Evolutionary conservation across 129 eudicot genomes (phyloP).

Genomic region (Mikania micrantha): DNA sequence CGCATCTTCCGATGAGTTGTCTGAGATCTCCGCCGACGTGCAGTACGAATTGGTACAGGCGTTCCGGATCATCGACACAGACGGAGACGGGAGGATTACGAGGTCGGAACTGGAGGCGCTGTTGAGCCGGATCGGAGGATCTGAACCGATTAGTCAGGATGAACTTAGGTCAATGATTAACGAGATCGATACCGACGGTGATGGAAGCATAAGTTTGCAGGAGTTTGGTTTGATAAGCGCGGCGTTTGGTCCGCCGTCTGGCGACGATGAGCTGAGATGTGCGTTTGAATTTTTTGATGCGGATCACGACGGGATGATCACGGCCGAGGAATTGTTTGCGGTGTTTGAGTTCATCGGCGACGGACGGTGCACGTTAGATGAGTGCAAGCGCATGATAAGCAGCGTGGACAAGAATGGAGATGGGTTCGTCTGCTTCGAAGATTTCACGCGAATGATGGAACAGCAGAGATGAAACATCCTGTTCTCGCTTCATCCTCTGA

Average conservation of each 20-base stretch:
- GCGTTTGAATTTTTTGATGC: conserved; percentile 71
- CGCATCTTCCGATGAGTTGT: no score
- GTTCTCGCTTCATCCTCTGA: conserved; percentile 8
- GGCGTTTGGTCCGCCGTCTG: conserved; percentile 50
- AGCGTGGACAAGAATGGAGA: conserved; percentile 66
- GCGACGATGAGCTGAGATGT: conserved; percentile 46
- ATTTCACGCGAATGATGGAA: conserved; percentile 71
- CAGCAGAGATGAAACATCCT: conserved; percentile 25
- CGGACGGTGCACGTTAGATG: conserved; percentile 64
- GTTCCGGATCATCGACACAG: conserved; percentile 55
- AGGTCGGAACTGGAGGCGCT: conserved; percentile 39
- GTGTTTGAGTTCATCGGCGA: conserved; percentile 59
- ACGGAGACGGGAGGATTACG: conserved; percentile 57
- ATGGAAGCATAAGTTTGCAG: conserved; percentile 64
- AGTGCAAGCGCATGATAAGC: conserved; percentile 71
- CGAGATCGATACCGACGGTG: conserved; percentile 64
- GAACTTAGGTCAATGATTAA: conserved; percentile 45
- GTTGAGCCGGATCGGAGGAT: conserved; percentile 37
- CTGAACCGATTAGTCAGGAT: conserved; percentile 34
- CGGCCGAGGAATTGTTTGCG: conserved; percentile 57
- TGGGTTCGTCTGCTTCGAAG: conserved; percentile 84
- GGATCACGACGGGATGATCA: conserved; percentile 72
- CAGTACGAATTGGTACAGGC: conserved; percentile 39
- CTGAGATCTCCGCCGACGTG: conserved; percentile 18
- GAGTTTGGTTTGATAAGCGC: conserved; percentile 59